Conservation (phyloP, 1,139 yeast species). For the Nakaseomyces bracarensis region DNA sequence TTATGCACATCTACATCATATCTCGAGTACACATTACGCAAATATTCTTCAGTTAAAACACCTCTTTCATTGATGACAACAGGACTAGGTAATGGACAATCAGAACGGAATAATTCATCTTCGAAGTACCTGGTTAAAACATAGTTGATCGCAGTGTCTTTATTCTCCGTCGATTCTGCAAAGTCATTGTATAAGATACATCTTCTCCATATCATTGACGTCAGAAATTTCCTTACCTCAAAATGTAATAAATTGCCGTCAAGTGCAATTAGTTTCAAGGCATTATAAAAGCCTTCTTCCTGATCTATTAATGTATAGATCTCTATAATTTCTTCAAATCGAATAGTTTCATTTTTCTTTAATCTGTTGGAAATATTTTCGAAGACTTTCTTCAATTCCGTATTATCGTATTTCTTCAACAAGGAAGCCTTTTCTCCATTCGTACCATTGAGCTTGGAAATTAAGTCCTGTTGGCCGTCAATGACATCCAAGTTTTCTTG, state of each 20-base stretch:
- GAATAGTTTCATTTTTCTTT: conserved; percentile 35
- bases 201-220: conserved; percentile 52
- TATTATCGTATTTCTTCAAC: conserved; percentile 3
- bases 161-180: conserved; percentile 38
- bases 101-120: conserved; percentile 29
- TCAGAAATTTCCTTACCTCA: conserved; percentile 29
- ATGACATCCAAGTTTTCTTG: conserved; percentile 42
- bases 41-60: conserved; percentile 18
- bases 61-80: conserved; percentile 14
- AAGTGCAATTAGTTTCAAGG: conserved; percentile 37
- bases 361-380: conserved; percentile 13
- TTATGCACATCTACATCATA: conserved; percentile 20
- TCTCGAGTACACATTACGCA: conserved; percentile 19
- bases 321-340: conserved; percentile 45
- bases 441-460: conserved; percentile 26
- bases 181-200: conserved; percentile 49
- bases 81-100: conserved; percentile 29
- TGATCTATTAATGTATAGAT: conserved; percentile 46
- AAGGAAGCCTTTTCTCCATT: not conserved
- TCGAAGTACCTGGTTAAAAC: conserved; percentile 35
- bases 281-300: conserved; percentile 35
- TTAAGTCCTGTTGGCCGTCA: conserved; percentile 42
- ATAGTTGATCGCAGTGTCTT: conserved; percentile 41
- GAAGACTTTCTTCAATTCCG: conserved; percentile 16
- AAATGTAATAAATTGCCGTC: conserved; percentile 29